Evolutionary conservation across 2,329 filamentous ascomycete species (phyloP), one percentile per base, ranked within the genome.

Genomic region (Sclerotinia sclerotiorum): DNA sequence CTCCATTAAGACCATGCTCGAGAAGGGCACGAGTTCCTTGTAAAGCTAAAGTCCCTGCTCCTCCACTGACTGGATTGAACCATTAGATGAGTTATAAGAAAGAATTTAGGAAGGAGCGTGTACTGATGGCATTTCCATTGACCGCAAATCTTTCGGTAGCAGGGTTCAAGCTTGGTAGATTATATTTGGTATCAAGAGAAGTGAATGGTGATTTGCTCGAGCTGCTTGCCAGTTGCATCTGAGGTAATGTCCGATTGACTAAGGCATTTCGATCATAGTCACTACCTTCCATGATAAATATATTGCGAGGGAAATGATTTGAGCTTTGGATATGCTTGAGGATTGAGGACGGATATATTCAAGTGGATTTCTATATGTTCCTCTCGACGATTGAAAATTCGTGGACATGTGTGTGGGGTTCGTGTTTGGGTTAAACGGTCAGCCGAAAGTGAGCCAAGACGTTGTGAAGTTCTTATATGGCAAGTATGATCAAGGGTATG

Each of bases 31-130:
- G 80, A 1, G 84, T 84, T 39, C 84, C 83, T 67, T 82, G 81
- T 11, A 88, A 81, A 8, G 86, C 88, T 0, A 91, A 80, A 15
- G 84, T 87, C 5, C 90, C 90, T 19, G 87, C 84, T 44, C 89
- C 89, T 24, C 89, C 89, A 0, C 89, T 90, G 17, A 91, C 73
- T 56, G 69, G 68, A 56, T 46, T 29, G 11, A 46, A n/a, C 0
- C 24, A 13, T 66, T 61, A 66, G 55, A 29, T 39, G 2, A 51
- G 13, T 48, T 15, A 24, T 19, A 15, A 19, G 5, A 11, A 39
- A 61, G 48, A 19, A 21, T 3, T 52, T 19, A 21, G 44, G 29
- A 19, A 5, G 5, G 8, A n/a, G 5, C 15, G 29, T 11, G 10
- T 52, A 67, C 63, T 54, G 11, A 69, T 67, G 3, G 67, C 67